Conservation (phyloP, 2,329 filamentous ascomycete species). For the Gaeumannomyces tritici region DNA sequence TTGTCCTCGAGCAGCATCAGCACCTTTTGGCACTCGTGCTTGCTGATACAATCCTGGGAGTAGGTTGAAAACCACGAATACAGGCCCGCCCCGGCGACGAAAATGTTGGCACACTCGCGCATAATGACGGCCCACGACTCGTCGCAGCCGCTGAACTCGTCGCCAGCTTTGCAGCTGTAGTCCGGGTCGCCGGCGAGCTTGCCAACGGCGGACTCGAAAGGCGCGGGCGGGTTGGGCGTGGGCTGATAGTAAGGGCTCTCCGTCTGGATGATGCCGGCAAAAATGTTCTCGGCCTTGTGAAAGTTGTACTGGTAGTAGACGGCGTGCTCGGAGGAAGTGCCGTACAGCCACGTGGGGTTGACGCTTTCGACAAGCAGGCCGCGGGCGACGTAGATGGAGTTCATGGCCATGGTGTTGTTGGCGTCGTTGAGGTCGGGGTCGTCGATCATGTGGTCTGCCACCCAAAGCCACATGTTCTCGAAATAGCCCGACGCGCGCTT, state of each 20-base stretch:
- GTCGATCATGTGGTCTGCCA: slow-evolving; percentile 44
- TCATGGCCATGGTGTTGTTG: background rate
- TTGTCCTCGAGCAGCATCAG: slow-evolving; percentile 14
- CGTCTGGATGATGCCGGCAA: slow-evolving; percentile 54
- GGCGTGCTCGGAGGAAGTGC: slow-evolving; percentile 40
- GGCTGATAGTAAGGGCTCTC: slow-evolving; percentile 52
- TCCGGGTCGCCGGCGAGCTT: slow-evolving; percentile 5
- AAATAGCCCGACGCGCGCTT: slow-evolving; percentile 32
- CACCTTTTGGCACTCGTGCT: slow-evolving; percentile 14
- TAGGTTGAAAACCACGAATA: slow-evolving; percentile 17
- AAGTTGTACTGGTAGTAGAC: slow-evolving; percentile 43
- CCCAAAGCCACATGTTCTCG: slow-evolving; percentile 53
- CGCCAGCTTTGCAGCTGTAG: slow-evolving; percentile 11
- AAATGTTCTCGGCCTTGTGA: slow-evolving; percentile 34
- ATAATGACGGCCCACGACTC: slow-evolving; percentile 15
- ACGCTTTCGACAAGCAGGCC: slow-evolving; percentile 24
- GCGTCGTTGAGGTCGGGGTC: slow-evolving; percentile 36
- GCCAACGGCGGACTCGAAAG: slow-evolving; percentile 6
- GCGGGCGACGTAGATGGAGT: slow-evolving; percentile 8
- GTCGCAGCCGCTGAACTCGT: slow-evolving; percentile 10
- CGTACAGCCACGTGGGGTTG: slow-evolving; percentile 23
- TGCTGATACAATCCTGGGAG: slow-evolving; percentile 11
- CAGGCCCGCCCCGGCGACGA: slow-evolving; percentile 13
- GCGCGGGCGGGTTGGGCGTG: slow-evolving; percentile 29
- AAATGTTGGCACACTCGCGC: slow-evolving; percentile 8